Percentiles rank a stretch among this genome's conserved stretches.
Evolutionary conservation across 306 rosid genomes (phyloP).

Genomic region (Benincasa hispida): DNA sequence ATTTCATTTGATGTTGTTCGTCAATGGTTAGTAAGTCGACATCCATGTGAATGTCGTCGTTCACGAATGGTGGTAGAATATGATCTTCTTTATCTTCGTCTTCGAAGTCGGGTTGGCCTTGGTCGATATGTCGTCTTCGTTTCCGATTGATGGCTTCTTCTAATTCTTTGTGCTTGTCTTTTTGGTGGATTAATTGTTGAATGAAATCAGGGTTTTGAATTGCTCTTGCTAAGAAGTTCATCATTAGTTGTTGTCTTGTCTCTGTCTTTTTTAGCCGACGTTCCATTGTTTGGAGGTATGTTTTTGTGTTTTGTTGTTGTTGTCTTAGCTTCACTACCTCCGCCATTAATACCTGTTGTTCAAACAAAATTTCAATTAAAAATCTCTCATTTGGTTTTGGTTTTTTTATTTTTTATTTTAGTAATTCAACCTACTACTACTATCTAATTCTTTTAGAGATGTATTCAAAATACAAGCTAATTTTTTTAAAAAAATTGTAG

Average conservation of each 20-base stretch:
- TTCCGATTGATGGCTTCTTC: background rate
- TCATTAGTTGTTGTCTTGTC: slow-evolving; percentile 26
- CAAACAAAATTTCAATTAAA: background rate
- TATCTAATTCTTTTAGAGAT: no score
- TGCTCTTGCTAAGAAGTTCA: background rate
- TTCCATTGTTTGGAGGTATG: background rate
- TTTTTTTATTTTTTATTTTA: no score
- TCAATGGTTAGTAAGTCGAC: background rate
- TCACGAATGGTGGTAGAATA: background rate
- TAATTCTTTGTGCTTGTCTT: background rate
- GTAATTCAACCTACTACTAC: no score
- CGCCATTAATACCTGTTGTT: background rate
- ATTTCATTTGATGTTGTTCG: background rate
- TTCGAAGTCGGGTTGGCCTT: background rate
- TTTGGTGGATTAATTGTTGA: slow-evolving; percentile 30
- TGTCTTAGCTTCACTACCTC: background rate
- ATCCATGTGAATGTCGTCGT: background rate
- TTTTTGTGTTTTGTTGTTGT: background rate
- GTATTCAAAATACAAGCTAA: no score
- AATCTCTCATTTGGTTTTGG: no score
- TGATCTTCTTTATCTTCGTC: background rate
- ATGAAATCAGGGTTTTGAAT: slow-evolving; percentile 36
- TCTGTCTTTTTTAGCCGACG: slow-evolving; percentile 44
- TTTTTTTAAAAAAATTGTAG: no score
- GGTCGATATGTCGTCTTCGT: background rate